Evolutionary conservation across 1,284 basidiomycete genomes (phyloP).

Genomic region (Cutaneotrichosporon sp.): DNA sequence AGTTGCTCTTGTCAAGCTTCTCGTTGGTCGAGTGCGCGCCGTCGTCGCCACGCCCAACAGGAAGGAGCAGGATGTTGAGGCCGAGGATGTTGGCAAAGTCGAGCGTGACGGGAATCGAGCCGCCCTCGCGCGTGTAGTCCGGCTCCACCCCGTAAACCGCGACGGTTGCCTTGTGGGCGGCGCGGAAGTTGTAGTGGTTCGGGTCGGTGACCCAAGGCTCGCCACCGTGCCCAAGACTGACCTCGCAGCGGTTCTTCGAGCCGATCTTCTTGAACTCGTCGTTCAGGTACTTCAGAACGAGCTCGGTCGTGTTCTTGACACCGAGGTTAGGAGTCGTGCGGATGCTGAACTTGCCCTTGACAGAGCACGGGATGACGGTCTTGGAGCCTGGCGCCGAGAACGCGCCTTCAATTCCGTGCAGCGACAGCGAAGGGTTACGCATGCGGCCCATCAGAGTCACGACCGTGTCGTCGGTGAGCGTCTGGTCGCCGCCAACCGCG

Average conservation of each 20-base stretch:
- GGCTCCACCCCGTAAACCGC: slow-evolving; percentile 77
- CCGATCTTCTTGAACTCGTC: slow-evolving; percentile 79
- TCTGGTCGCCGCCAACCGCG: slow-evolving; percentile 73
- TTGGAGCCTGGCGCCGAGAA: slow-evolving; percentile 83
- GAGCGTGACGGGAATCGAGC: slow-evolving; percentile 92
- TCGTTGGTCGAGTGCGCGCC: slow-evolving; percentile 86
- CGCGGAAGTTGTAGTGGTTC: slow-evolving; percentile 90
- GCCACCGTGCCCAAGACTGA: slow-evolving; percentile 75
- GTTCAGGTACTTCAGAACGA: slow-evolving; percentile 70
- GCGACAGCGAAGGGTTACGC: slow-evolving; percentile 74
- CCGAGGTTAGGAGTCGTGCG: slow-evolving; percentile 83
- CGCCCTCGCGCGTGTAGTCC: slow-evolving; percentile 86
- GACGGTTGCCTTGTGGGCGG: slow-evolving; percentile 73
- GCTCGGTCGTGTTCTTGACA: slow-evolving; percentile 65
- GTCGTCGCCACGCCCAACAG: slow-evolving; percentile 91
- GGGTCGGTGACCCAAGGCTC: slow-evolving; percentile 74
- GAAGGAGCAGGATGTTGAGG: slow-evolving; percentile 71
- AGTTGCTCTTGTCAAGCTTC: slow-evolving; percentile 91
- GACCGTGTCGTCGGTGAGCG: slow-evolving; percentile 76
- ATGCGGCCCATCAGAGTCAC: slow-evolving; percentile 59
- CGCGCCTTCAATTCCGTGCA: slow-evolving; percentile 97
- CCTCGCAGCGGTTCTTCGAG: slow-evolving; percentile 71
- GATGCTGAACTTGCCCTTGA: slow-evolving; percentile 88
- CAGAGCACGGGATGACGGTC: slow-evolving; percentile 92
- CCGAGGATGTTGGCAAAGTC: slow-evolving; percentile 88